Percentiles rank a stretch among this genome's conserved stretches.
Conservation (phyloP, 148 eudicot genomes). For the Cornus kousa region DNA sequence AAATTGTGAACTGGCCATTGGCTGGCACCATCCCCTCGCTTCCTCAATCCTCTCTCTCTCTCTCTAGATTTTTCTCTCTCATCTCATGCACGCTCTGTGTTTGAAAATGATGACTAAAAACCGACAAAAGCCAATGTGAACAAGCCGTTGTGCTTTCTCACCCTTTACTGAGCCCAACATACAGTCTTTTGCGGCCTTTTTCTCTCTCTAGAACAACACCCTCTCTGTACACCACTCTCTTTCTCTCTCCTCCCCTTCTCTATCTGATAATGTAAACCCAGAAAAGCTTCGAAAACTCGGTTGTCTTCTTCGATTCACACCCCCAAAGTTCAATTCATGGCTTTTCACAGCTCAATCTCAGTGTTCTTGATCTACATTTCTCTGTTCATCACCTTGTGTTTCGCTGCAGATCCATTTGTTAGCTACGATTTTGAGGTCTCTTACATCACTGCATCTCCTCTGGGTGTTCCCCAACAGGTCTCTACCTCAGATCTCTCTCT, state of each 20-base stretch:
- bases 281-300: not conserved
- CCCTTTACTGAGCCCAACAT: not conserved
- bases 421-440: constrained; percentile 67
- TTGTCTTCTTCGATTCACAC: not conserved
- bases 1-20: constrained; percentile 11
- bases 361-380: constrained; percentile 30
- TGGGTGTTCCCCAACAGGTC: constrained; percentile 64
- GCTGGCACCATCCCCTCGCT: not conserved
- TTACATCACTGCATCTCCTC: constrained; percentile 94
- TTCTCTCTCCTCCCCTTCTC: not conserved
- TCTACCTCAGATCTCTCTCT: not conserved
- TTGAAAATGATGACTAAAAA: not conserved
- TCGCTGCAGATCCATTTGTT: constrained; percentile 74
- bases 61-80: not conserved
- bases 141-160: not conserved
- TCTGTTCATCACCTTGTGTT: constrained; percentile 40
- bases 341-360: not conserved
- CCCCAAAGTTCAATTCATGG: constrained; percentile 4
- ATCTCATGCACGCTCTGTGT: not conserved
- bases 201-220: not conserved
- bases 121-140: not conserved
- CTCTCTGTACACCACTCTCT: not conserved
- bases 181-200: not conserved
- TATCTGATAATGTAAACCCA: not conserved
- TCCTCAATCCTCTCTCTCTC: too few species aligned